Evolutionary conservation across 805 yeast species (phyloP).

Genomic region (Kuraishia cidri): DNA sequence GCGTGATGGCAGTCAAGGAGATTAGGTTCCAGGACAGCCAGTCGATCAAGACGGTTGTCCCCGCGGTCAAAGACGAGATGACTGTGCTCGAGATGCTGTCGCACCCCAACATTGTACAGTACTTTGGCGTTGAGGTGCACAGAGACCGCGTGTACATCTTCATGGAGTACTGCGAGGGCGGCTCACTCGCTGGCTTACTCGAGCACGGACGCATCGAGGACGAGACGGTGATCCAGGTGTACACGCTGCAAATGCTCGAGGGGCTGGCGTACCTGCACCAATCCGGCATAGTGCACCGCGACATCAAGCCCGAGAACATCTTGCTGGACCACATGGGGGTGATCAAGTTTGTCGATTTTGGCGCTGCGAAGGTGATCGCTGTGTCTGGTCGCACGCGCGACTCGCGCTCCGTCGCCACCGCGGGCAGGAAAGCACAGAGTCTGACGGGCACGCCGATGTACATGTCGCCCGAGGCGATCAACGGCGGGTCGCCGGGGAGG

Average conservation of each 20-base stretch:
- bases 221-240: slow-evolving; percentile 85
- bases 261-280: slow-evolving; percentile 93
- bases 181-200: slow-evolving; percentile 77
- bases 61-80: slow-evolving; percentile 93
- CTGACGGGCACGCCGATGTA: slow-evolving; percentile 98
- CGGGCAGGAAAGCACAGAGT: slow-evolving; percentile 24
- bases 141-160: slow-evolving; percentile 90
- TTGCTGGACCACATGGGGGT: slow-evolving; percentile 86
- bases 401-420: slow-evolving; percentile 6
- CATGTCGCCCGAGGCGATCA: slow-evolving; percentile 96
- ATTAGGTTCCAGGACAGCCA: slow-evolving; percentile 85
- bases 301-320: slow-evolving; percentile 92
- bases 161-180: slow-evolving; percentile 97
- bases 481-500: slow-evolving; percentile 56
- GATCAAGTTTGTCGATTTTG: slow-evolving; percentile 93
- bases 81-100: slow-evolving; percentile 88
- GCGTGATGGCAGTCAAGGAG: slow-evolving; percentile 94
- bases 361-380: slow-evolving; percentile 89
- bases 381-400: slow-evolving; percentile 37
- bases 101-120: slow-evolving; percentile 95
- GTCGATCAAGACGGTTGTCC: slow-evolving; percentile 74
- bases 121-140: slow-evolving; percentile 95
- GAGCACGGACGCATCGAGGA: slow-evolving; percentile 94
- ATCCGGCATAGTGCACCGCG: slow-evolving; percentile 93
- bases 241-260: slow-evolving; percentile 86